phyloP scores from a whole-genome alignment of 176 grass and related monocot species.

The Zoysia japonica region DNA sequence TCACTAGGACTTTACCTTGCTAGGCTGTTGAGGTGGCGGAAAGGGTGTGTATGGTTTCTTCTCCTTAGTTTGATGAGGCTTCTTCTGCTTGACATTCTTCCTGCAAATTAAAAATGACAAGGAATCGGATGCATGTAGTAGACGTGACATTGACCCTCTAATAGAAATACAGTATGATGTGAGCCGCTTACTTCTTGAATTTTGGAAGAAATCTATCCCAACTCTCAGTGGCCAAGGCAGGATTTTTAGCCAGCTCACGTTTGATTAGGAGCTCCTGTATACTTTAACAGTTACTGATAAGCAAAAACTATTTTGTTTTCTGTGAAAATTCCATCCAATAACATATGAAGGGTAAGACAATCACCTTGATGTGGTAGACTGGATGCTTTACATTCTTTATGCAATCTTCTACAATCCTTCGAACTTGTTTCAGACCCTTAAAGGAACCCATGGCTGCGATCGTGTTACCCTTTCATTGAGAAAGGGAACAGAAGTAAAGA shows the following conservation, averaged over 20 bases:
- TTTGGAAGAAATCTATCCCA: conserved; percentile 97
- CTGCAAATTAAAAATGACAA: conserved; percentile 43
- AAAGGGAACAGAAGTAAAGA: conserved; percentile 17
- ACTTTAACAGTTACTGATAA: conserved; percentile 30
- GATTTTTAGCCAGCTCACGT: conserved; percentile 94
- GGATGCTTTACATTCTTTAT: conserved; percentile 89
- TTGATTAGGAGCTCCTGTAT: conserved; percentile 84
- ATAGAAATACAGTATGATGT: conserved; percentile 15
- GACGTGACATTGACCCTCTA: neutral
- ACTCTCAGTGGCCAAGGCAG: conserved; percentile 77
- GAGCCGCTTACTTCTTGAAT: conserved; percentile 83
- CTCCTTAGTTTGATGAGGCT: conserved; percentile 76
- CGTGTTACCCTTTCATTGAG: conserved; percentile 80
- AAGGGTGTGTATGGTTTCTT: conserved; percentile 97
- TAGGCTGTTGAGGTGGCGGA: conserved; percentile 89
- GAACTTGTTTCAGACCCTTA: conserved; percentile 90
- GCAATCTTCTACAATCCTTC: conserved; percentile 91
- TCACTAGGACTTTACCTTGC: conserved; percentile 62
- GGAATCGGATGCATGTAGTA: neutral
- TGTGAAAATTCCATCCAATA: neutral
- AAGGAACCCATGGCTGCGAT: conserved; percentile 90
- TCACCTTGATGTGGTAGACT: conserved; percentile 97
- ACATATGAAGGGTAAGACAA: conserved; percentile 26
- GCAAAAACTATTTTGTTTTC: neutral
- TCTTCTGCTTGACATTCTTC: conserved; percentile 98